Percentiles rank a stretch among this genome's conserved stretches.
Evolutionary conservation across 2,329 filamentous ascomycete species (phyloP).

Genomic region (Trichoderma semiorbis): DNA sequence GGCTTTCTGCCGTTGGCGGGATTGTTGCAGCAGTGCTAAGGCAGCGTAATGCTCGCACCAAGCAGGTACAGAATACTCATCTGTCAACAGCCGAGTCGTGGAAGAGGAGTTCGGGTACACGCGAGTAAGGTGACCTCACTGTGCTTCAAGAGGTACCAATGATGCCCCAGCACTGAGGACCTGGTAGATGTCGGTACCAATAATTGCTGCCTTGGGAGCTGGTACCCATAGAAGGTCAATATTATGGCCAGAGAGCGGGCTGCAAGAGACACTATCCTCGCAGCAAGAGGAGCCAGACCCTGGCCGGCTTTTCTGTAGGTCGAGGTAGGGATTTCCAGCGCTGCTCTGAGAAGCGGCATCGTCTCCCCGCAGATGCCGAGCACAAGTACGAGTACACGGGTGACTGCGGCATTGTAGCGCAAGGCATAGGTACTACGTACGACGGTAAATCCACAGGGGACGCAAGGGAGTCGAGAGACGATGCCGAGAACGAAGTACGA

Average conservation of each 20-base stretch:
- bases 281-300: not conserved
- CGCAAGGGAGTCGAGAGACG: not conserved
- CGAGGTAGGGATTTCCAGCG: not conserved
- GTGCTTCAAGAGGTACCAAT: not conserved
- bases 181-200: not conserved
- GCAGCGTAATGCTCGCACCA: conserved; percentile 7
- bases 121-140: conserved; percentile 12
- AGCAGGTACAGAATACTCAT: not conserved
- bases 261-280: not conserved
- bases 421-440: not conserved
- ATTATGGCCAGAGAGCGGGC: not conserved
- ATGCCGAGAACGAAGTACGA: not conserved
- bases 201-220: not conserved
- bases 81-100: conserved; percentile 3
- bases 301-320: not conserved
- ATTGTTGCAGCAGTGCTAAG: not conserved
- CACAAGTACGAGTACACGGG: conserved; percentile 3
- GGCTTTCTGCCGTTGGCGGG: not conserved
- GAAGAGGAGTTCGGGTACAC: conserved; percentile 9
- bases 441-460: not conserved
- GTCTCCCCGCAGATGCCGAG: conserved; percentile 3
- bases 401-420: not conserved
- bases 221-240: not conserved
- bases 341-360: not conserved
- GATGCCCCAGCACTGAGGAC: not conserved